A percentile compares a stretch with the other conserved stretches of the same genome.
phyloP scores from a whole-genome alignment of 2,329 filamentous ascomycete genomes.

The Davidsoniella australis region DNA sequence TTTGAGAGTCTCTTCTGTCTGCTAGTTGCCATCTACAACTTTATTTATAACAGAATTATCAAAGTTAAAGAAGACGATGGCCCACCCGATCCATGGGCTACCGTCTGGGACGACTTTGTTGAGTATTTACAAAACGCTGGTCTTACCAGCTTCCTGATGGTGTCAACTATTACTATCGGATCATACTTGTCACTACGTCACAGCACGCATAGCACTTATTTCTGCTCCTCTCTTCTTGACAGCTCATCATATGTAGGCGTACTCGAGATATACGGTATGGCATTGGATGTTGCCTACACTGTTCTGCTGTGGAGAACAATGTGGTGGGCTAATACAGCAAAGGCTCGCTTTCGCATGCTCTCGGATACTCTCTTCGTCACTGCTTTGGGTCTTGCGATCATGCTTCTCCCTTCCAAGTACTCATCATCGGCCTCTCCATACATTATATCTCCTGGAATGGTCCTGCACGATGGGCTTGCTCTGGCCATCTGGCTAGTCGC shows the following conservation, averaged over 20 bases:
- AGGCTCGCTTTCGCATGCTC: conserved; percentile 28
- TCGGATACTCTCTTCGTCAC: conserved; percentile 24
- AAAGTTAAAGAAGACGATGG: conserved; percentile 16
- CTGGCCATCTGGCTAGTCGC: conserved; percentile 29
- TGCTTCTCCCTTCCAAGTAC: conserved; percentile 6
- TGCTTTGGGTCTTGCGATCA: conserved; percentile 2
- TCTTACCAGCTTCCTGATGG: conserved; percentile 17
- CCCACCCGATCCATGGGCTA: conserved; percentile 31
- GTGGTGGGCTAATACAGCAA: conserved; percentile 32
- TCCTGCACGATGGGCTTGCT: conserved; percentile 28
- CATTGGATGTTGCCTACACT: conserved; percentile 29
- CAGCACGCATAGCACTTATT: conserved; percentile 30
- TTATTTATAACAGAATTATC: conserved; percentile 1
- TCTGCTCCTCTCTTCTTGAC: conserved; percentile 30
- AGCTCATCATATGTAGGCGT: conserved; percentile 21
- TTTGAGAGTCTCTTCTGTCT: conserved; percentile 24
- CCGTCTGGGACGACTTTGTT: conserved; percentile 28
- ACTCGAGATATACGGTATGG: conserved; percentile 28
- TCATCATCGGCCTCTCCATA: conserved; percentile 2
- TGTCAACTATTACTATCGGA: conserved; percentile 17
- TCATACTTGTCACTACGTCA: conserved; percentile 13
- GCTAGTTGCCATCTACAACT: conserved; percentile 10
- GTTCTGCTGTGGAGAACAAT: conserved; percentile 34
- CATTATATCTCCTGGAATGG: background rate
- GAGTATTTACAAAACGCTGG: conserved; percentile 26